Evolutionary conservation across 1,284 basidiomycete genomes (phyloP).

Genomic region (Vanrija pseudolonga): DNA sequence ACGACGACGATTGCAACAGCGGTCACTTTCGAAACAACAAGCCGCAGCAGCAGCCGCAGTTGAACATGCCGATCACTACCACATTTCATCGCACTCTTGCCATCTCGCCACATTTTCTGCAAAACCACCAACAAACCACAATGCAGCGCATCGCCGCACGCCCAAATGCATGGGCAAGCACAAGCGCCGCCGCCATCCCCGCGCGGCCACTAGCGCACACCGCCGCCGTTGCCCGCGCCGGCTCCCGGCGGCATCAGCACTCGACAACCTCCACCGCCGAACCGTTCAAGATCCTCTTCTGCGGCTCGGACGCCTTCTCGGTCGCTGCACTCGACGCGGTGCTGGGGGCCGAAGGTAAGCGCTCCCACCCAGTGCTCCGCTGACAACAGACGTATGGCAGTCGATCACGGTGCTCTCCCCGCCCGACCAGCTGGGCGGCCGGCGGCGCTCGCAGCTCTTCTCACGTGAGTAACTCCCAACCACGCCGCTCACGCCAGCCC

Average conservation of each 20-base stretch:
- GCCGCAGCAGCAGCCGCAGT: too few species aligned
- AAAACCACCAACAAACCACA: too few species aligned
- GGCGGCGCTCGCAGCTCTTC: conserved; percentile 19
- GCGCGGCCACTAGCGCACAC: too few species aligned
- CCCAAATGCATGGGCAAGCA: too few species aligned
- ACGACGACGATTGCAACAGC: too few species aligned
- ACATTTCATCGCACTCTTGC: too few species aligned
- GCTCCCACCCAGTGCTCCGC: background rate
- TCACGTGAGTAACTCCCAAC: conserved; percentile 8
- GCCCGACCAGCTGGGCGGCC: conserved; percentile 24
- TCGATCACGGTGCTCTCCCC: conserved; percentile 38
- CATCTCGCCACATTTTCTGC: too few species aligned
- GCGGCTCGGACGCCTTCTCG: conserved; percentile 51
- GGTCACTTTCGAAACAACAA: too few species aligned
- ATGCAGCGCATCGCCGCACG: too few species aligned
- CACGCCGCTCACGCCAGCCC: conserved; percentile 12
- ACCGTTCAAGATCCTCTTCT: conserved; percentile 49
- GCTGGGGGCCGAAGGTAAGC: conserved; percentile 38
- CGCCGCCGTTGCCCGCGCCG: too few species aligned
- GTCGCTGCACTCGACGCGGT: conserved; percentile 43
- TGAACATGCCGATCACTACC: too few species aligned
- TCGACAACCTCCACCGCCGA: conserved; percentile 4
- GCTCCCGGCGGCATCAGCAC: background rate
- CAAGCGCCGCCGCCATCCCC: too few species aligned
- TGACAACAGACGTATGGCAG: conserved; percentile 38